Percentiles rank a stretch among this genome's conserved stretches.
phyloP scores from a whole-genome alignment of 2,329 filamentous ascomycete genomes.

The Aspergillus spinulosporus region DNA sequence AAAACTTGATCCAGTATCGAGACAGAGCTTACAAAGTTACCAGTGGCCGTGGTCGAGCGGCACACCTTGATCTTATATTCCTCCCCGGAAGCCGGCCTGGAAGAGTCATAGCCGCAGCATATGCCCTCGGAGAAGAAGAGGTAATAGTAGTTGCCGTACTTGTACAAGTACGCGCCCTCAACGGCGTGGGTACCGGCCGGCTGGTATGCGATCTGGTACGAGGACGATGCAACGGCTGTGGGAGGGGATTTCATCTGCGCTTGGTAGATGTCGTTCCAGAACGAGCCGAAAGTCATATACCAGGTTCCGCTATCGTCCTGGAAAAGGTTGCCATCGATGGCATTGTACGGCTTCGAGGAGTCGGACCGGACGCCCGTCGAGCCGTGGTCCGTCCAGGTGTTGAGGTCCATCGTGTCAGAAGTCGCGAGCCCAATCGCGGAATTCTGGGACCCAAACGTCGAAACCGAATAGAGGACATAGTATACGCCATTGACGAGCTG shows the following conservation, averaged over 20 bases:
- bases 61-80: conserved; percentile 69
- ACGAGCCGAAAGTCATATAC: conserved; percentile 65
- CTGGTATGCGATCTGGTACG: conserved; percentile 57
- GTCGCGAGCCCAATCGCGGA: conserved; percentile 63
- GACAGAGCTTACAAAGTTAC: conserved; percentile 51
- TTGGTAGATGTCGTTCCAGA: conserved; percentile 67
- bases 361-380: conserved; percentile 38
- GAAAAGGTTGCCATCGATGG: conserved; percentile 61
- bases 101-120: conserved; percentile 61
- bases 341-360: conserved; percentile 53
- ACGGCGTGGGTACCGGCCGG: conserved; percentile 52
- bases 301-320: conserved; percentile 40
- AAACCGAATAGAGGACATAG: conserved; percentile 68
- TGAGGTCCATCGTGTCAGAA: conserved; percentile 43
- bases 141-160: conserved; percentile 61
- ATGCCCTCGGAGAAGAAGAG: conserved; percentile 63
- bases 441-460: conserved; percentile 60
- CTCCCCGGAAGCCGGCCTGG: conserved; percentile 54
- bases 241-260: conserved; percentile 49
- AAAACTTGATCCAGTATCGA: neutral
- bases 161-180: conserved; percentile 60
- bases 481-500: conserved; percentile 58
- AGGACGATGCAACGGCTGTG: conserved; percentile 31
- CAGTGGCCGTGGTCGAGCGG: conserved; percentile 53
- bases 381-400: conserved; percentile 38